Percentiles rank a stretch among this genome's conserved stretches.
Evolutionary conservation across 2,329 filamentous ascomycete genomes (phyloP).

Genomic region (Zymoseptoria tritici): DNA sequence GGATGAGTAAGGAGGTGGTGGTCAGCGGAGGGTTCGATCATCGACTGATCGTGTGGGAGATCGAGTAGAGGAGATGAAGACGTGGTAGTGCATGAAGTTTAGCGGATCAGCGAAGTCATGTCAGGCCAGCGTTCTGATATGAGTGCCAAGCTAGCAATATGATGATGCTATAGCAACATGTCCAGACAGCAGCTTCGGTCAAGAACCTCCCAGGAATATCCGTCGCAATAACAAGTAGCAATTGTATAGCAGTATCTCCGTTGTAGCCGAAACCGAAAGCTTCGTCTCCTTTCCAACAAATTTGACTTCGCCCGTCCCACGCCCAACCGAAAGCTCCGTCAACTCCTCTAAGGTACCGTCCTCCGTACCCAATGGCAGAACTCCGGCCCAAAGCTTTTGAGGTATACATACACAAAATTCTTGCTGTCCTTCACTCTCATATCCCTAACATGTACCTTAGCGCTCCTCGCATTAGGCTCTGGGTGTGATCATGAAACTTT

Average conservation of each 20-base stretch:
- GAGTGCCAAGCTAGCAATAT: background rate
- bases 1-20: conserved; percentile 44
- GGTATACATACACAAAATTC: background rate
- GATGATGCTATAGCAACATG: background rate
- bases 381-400: background rate
- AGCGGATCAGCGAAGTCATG: background rate
- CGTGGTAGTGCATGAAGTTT: background rate
- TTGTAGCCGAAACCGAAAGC: background rate
- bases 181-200: background rate
- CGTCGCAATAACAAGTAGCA: background rate
- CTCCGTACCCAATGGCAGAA: background rate
- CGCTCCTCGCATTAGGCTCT: background rate
- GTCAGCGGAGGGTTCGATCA: conserved; percentile 60
- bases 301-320: background rate
- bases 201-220: background rate
- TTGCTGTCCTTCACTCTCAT: background rate
- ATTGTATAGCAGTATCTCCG: background rate
- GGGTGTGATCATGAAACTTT: background rate
- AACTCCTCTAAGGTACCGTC: background rate
- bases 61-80: background rate
- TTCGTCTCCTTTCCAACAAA: background rate
- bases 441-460: background rate
- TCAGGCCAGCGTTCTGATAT: background rate
- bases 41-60: conserved; percentile 51
- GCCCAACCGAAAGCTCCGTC: background rate